phyloP scores from a whole-genome alignment of 2,329 filamentous ascomycete species.

The Lachnellula subtilissima region DNA sequence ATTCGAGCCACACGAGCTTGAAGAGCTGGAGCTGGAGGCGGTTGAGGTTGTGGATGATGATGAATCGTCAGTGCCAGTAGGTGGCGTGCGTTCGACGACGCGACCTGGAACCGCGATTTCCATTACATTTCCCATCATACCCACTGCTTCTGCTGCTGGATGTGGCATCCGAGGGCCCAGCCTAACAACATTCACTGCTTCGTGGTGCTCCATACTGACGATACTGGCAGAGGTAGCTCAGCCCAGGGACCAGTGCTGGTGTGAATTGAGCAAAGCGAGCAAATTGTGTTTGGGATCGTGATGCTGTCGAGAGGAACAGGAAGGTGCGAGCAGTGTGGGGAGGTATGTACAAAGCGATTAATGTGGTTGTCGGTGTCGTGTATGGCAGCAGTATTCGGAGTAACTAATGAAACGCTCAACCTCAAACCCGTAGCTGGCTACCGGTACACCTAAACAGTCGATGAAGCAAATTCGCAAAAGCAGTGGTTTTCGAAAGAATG shows the following conservation, averaged over 20 bases:
- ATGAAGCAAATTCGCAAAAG: background rate
- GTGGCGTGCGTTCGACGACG: constrained; percentile 18
- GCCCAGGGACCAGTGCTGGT: constrained; percentile 4
- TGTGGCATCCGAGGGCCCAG: constrained; percentile 23
- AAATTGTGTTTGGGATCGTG: background rate
- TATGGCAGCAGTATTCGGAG: constrained; percentile 12
- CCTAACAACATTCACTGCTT: constrained; percentile 24
- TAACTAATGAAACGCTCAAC: constrained; percentile 22
- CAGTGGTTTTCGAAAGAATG: constrained; percentile 29
- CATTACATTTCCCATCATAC: constrained; percentile 21
- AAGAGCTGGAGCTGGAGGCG: constrained; percentile 14
- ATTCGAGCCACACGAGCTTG: constrained; percentile 34
- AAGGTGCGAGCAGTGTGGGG: constrained; percentile 17
- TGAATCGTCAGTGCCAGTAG: background rate
- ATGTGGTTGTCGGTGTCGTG: constrained; percentile 1
- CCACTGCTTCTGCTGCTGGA: constrained; percentile 16
- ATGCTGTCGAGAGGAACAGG: constrained; percentile 12
- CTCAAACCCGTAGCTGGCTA: constrained; percentile 8
- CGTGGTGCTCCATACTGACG: constrained; percentile 20
- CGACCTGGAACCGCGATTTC: constrained; percentile 23
- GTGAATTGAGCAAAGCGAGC: background rate
- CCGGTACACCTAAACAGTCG: constrained; percentile 3
- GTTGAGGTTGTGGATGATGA: constrained; percentile 18
- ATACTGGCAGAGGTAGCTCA: constrained; percentile 6
- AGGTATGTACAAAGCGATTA: constrained; percentile 6